Evolutionary conservation across 106 monocot species (phyloP).

Genomic region (Ottelia alismoides): DNA sequence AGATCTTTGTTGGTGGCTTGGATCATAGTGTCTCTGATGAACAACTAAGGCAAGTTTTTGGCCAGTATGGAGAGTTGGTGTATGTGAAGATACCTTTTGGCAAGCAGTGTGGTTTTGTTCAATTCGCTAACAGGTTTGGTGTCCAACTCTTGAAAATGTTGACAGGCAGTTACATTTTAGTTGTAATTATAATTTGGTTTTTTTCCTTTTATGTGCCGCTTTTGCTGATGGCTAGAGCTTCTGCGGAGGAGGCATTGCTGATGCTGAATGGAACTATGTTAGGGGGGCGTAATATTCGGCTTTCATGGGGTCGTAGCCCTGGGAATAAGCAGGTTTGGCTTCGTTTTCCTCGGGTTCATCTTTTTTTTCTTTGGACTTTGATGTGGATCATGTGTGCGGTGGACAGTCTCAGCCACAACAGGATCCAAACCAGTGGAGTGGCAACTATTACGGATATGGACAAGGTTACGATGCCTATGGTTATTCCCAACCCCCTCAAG

Average conservation of each 20-base stretch:
- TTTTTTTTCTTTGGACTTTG: no score
- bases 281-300: constrained; percentile 53
- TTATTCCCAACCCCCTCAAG: constrained; percentile 58
- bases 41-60: constrained; percentile 47
- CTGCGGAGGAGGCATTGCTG: constrained; percentile 61
- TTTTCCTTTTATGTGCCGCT: neutral
- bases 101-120: constrained; percentile 88
- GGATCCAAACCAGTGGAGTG: constrained; percentile 53
- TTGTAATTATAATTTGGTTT: no score
- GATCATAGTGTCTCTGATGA: constrained; percentile 72
- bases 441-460: constrained; percentile 54
- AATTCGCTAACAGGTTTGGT: constrained; percentile 63
- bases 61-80: constrained; percentile 64
- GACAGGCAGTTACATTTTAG: no score
- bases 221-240: constrained; percentile 20
- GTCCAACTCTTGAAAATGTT: no score
- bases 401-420: constrained; percentile 38
- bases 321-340: constrained; percentile 47
- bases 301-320: constrained; percentile 85
- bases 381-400: no score
- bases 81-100: constrained; percentile 89
- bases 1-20: constrained; percentile 93
- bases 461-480: constrained; percentile 75
- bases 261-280: constrained; percentile 59
- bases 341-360: no score